phyloP scores from a whole-genome alignment of 108 stramenopile species.

The Seminavis robusta region DNA sequence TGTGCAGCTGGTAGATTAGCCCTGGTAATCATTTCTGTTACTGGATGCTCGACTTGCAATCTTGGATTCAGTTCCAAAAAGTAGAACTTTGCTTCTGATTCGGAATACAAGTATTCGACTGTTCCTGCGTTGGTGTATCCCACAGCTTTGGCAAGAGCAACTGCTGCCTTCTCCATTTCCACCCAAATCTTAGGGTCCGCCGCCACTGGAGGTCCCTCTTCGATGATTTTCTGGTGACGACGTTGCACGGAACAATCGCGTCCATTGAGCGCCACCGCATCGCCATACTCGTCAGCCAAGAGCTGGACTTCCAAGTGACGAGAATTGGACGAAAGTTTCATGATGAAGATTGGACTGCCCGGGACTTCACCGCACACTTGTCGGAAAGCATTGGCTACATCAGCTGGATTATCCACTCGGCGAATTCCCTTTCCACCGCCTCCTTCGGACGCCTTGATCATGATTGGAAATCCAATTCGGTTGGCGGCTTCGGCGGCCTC shows the following conservation, averaged over 20 bases:
- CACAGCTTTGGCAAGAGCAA: conserved; percentile 94
- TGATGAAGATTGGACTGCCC: conserved; percentile 98
- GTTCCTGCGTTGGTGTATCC: conserved; percentile 99
- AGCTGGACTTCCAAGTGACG: conserved; percentile 99
- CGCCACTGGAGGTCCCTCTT: conserved; percentile 98
- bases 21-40: conserved; percentile 99
- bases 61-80: conserved; percentile 99
- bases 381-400: conserved; percentile 88
- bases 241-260: conserved; percentile 99
- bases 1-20: conserved; percentile 97
- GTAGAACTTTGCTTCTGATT: conserved; percentile 88
- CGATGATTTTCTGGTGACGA: conserved; percentile 98
- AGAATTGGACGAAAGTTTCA: conserved; percentile 85
- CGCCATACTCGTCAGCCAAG: conserved; percentile 94
- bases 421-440: conserved; percentile 99
- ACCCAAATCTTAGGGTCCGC: conserved; percentile 90
- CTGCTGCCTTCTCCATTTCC: conserved; percentile 97
- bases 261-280: conserved; percentile 98
- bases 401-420: conserved; percentile 55
- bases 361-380: conserved; percentile 99
- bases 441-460: conserved; percentile 99
- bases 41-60: conserved; percentile 99
- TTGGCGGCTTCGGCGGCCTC: conserved; percentile 75
- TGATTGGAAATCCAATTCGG: conserved; percentile 96
- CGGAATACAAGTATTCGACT: conserved; percentile 97